Evolutionary conservation across 2,329 filamentous ascomycete genomes (phyloP).

Genomic region (Aspergillus terreus): DNA sequence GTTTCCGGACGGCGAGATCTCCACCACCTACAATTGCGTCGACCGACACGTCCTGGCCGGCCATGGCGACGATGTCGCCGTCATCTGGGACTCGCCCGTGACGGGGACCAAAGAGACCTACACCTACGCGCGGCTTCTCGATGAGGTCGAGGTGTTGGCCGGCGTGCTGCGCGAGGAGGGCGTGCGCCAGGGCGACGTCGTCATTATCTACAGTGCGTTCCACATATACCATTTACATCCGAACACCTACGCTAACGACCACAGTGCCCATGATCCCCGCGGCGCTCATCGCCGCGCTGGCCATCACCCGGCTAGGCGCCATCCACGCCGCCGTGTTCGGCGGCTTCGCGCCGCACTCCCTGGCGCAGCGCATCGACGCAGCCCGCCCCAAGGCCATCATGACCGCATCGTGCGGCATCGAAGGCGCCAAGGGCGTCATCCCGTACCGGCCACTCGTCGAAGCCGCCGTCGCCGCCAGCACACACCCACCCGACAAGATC

Average conservation of each 20-base stretch:
- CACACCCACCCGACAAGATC: conserved; percentile 67
- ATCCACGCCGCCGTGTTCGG: conserved; percentile 92
- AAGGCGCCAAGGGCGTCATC: conserved; percentile 75
- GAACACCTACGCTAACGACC: background rate
- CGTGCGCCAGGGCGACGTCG: conserved; percentile 77
- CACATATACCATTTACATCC: too few species aligned
- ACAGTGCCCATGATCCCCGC: conserved; percentile 93
- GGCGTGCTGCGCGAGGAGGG: conserved; percentile 79
- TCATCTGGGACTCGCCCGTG: conserved; percentile 86
- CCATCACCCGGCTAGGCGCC: conserved; percentile 75
- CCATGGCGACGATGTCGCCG: conserved; percentile 68
- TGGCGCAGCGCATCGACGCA: conserved; percentile 85
- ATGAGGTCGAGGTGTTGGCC: conserved; percentile 77
- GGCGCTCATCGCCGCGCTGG: conserved; percentile 80
- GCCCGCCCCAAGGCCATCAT: conserved; percentile 72
- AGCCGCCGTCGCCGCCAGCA: conserved; percentile 64
- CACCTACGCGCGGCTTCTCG: conserved; percentile 71
- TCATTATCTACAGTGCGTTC: conserved; percentile 77
- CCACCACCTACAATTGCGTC: conserved; percentile 86
- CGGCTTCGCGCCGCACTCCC: conserved; percentile 75
- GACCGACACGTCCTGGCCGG: conserved; percentile 82
- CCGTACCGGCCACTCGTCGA: conserved; percentile 74
- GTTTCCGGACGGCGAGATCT: conserved; percentile 86
- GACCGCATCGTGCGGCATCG: conserved; percentile 89
- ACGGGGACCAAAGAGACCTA: conserved; percentile 67